Conservation (phyloP, 345 rosid species). For the Raphanus raphanistrum region DNA sequence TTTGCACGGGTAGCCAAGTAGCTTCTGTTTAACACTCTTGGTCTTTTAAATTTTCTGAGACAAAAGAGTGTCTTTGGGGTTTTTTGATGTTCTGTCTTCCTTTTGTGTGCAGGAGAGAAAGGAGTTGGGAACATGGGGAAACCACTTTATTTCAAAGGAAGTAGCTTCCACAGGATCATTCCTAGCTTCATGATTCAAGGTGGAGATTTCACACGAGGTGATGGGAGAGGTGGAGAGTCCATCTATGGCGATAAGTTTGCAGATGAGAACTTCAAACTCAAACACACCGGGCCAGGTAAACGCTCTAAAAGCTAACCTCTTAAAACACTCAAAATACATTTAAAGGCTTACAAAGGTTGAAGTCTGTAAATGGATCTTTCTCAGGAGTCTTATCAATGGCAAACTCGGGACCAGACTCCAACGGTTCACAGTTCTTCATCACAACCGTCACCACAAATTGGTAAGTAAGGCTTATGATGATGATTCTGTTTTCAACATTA, state of each 20-base stretch:
- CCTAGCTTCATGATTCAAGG: slow-evolving; percentile 97
- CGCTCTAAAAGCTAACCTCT: neutral
- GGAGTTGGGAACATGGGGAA: slow-evolving; percentile 84
- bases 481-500: neutral
- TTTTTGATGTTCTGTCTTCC: slow-evolving; percentile 12
- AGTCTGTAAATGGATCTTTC: slow-evolving; percentile 9
- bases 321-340: neutral
- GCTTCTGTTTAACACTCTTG: slow-evolving; percentile 39
- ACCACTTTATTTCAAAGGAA: slow-evolving; percentile 78
- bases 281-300: slow-evolving; percentile 81
- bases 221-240: slow-evolving; percentile 95
- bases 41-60: neutral
- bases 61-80: neutral
- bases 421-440: slow-evolving; percentile 92
- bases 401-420: slow-evolving; percentile 79
- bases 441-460: slow-evolving; percentile 81
- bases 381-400: slow-evolving; percentile 86
- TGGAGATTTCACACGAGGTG: slow-evolving; percentile 90
- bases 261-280: slow-evolving; percentile 91
- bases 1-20: slow-evolving; percentile 90
- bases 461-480: slow-evolving; percentile 36
- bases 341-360: neutral
- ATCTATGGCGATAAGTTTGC: slow-evolving; percentile 80
- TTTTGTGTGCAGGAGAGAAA: slow-evolving; percentile 64
- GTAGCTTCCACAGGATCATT: slow-evolving; percentile 83